A percentile compares a stretch with the other conserved stretches of the same genome.
Conservation (phyloP, 2,329 filamentous ascomycete species). For the Fusarium nodosum region DNA sequence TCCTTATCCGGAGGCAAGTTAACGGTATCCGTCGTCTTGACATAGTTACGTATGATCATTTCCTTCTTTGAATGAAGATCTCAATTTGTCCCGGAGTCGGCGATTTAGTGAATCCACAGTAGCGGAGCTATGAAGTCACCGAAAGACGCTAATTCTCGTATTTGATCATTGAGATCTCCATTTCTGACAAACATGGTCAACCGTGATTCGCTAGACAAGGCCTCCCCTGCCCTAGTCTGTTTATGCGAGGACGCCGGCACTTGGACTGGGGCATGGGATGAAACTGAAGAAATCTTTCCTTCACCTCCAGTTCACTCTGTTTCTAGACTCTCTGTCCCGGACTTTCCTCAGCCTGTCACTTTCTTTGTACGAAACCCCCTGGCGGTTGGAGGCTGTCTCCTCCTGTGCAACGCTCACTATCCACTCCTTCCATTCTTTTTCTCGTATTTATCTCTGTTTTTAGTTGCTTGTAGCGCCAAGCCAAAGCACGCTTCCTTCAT, state of each 20-base stretch:
- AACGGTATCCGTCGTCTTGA: not conserved
- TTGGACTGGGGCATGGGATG: not conserved
- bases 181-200: not conserved
- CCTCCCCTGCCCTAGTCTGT: conserved; percentile 1
- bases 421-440: not conserved
- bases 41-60: not conserved
- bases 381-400: not conserved
- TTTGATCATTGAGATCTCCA: conserved; percentile 20
- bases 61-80: not conserved
- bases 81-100: conserved; percentile 11
- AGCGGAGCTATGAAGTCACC: conserved; percentile 24
- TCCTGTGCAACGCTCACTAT: not conserved
- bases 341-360: too few relatives aligned
- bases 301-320: conserved; percentile 3
- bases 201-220: conserved; percentile 5
- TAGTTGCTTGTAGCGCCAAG: not conserved
- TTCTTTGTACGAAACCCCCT: not conserved
- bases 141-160: conserved; percentile 24
- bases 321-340: not conserved
- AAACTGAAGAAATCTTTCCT: conserved; percentile 14
- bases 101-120: not conserved
- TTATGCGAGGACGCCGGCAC: conserved; percentile 4
- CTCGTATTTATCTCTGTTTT: not conserved
- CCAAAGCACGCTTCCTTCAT: not conserved
- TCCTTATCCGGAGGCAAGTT: not conserved